phyloP scores from a whole-genome alignment of 331 rosid genomes.

The Saraca asoca region DNA sequence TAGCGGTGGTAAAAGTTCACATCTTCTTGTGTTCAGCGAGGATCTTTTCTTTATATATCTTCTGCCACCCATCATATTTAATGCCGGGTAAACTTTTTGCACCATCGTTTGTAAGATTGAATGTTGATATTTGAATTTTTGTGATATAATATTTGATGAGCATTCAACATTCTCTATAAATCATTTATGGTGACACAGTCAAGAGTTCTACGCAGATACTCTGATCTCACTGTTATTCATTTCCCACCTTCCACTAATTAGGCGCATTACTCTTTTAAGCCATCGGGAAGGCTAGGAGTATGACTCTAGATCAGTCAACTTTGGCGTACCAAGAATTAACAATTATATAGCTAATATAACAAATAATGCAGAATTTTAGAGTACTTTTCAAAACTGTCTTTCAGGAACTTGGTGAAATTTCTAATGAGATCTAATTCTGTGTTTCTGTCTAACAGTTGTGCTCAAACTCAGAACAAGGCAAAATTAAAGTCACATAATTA shows the following conservation, averaged over 20 bases:
- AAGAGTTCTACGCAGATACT: not conserved
- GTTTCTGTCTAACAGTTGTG: not conserved
- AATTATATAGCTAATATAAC: not conserved
- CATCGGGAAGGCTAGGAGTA: not conserved
- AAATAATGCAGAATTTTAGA: conserved; percentile 1
- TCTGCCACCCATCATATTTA: conserved; percentile 95
- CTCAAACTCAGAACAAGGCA: not conserved
- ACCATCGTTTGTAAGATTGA: not conserved
- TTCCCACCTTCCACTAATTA: no score
- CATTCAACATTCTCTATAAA: no score
- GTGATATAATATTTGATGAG: not conserved
- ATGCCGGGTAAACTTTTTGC: conserved; percentile 74
- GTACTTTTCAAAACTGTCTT: not conserved
- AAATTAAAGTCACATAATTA: conserved; percentile 3
- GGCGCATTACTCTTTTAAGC: no score
- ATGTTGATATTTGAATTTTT: conserved; percentile 25
- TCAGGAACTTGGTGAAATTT: not conserved
- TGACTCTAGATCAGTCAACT: not conserved
- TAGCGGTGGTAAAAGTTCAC: conserved; percentile 86
- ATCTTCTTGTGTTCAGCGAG: conserved; percentile 86
- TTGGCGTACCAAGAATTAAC: not conserved
- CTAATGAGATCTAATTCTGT: not conserved
- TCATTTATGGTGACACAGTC: not conserved
- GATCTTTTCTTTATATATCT: conserved; percentile 94
- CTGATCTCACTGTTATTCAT: no score